Percentiles rank a stretch among this genome's conserved stretches.
phyloP scores from a whole-genome alignment of 176 grass and related monocot species.

The Oropetium thomaeum region DNA sequence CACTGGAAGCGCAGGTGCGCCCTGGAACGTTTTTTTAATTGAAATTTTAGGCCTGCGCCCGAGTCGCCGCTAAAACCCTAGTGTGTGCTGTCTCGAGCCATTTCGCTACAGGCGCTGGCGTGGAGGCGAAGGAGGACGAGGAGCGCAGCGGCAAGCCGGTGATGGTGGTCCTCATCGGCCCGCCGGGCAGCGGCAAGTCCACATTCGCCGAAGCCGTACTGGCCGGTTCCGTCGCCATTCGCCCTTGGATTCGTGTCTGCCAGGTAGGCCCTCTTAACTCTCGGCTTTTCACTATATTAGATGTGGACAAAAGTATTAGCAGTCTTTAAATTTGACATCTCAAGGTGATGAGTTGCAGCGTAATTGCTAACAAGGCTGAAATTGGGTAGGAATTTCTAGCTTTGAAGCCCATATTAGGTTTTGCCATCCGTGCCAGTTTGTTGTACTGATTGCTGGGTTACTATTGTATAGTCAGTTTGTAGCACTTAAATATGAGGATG shows the following conservation, averaged over 20 bases:
- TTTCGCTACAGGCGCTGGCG: constrained; percentile 22
- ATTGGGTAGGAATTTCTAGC: neutral
- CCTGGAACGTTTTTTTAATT: neutral
- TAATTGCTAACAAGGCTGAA: neutral
- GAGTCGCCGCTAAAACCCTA: constrained; percentile 43
- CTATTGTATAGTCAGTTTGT: neutral
- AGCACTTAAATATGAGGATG: neutral
- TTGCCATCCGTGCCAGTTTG: neutral
- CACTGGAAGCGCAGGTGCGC: constrained; percentile 17
- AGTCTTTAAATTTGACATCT: neutral
- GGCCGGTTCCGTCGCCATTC: constrained; percentile 27
- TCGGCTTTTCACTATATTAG: neutral
- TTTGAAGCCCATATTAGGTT: neutral
- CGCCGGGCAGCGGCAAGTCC: constrained; percentile 86
- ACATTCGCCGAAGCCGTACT: constrained; percentile 77
- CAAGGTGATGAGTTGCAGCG: neutral
- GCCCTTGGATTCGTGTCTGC: constrained; percentile 67
- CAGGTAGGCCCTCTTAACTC: constrained; percentile 43
- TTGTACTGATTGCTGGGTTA: neutral
- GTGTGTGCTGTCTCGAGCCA: neutral
- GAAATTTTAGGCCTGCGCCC: neutral
- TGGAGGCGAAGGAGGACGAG: neutral
- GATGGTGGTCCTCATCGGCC: constrained; percentile 56
- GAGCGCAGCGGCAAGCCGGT: constrained; percentile 19
- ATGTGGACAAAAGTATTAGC: neutral